These are phyloP conservation scores for Aureobasidium sp. DNA, from an alignment of 2,329 filamentous ascomycete genomes.

Conservation along the genomic window DNA sequence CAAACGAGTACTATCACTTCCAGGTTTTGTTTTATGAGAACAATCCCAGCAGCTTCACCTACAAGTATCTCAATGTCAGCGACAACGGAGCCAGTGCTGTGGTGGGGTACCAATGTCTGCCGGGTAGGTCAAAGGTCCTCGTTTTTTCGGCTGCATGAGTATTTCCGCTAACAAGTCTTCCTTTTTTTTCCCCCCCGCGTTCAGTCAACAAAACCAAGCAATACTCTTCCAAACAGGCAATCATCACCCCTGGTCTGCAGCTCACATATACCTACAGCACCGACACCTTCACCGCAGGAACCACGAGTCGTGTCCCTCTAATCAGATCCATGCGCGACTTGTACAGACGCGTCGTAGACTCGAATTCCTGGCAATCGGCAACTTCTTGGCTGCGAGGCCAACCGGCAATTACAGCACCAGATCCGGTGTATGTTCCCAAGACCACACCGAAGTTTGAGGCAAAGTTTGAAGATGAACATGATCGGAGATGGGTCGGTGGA, in stretches of 20 bases:
- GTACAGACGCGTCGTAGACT: not conserved
- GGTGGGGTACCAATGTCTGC: slow-evolving; percentile 17
- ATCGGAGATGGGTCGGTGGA: not conserved
- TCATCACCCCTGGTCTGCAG: slow-evolving; percentile 16
- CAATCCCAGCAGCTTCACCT: slow-evolving; percentile 8
- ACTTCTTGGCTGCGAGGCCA: not conserved
- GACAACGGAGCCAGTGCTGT: slow-evolving; percentile 16
- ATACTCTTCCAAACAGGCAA: slow-evolving; percentile 17
- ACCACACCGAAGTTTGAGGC: not conserved
- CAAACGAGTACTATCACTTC: slow-evolving; percentile 22
- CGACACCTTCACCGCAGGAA: not conserved
- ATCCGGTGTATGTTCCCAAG: not conserved
- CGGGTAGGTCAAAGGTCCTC: not conserved
- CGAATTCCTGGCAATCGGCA: not conserved
- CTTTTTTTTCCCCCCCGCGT: too few species aligned
- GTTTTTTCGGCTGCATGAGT: not conserved
- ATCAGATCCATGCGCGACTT: not conserved
- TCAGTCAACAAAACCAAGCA: slow-evolving; percentile 11
- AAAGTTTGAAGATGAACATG: not conserved
- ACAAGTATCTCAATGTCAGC: slow-evolving; percentile 19
- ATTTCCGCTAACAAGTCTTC: not conserved
- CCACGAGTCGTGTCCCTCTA: not conserved
- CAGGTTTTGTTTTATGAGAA: slow-evolving; percentile 8
- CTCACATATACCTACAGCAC: slow-evolving; percentile 1
- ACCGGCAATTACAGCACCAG: not conserved